Conservation (phyloP, 208 protist species). For the Acanthamoeba sp. region DNA sequence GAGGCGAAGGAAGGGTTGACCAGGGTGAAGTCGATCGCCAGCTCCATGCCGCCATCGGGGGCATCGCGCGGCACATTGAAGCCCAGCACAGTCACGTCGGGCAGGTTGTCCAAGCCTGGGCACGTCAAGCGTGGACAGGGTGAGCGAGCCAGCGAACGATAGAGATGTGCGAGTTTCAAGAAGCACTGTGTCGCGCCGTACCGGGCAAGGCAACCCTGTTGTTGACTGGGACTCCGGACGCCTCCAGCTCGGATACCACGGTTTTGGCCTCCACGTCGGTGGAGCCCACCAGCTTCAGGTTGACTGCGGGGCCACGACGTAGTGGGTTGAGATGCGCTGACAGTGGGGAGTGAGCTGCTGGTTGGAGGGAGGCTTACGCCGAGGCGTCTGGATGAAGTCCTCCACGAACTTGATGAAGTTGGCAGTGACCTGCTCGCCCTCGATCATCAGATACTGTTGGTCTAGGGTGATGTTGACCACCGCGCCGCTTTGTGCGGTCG, state of each 20-base stretch:
- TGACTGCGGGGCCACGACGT: background rate
- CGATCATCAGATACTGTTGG: background rate
- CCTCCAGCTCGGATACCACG: background rate
- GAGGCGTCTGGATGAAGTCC: background rate
- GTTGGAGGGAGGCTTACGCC: background rate
- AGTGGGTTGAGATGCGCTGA: background rate
- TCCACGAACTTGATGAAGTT: background rate
- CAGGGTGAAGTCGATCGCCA: slow-evolving; percentile 11
- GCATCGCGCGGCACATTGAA: background rate
- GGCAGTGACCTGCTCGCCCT: background rate
- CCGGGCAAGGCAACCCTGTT: background rate
- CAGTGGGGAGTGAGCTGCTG: background rate
- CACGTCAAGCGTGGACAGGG: background rate
- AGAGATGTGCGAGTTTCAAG: too few relatives aligned
- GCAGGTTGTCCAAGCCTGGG: slow-evolving; percentile 43
- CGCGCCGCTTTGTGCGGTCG: background rate
- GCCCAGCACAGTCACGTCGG: background rate
- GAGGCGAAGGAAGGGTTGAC: slow-evolving; percentile 50
- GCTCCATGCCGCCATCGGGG: background rate
- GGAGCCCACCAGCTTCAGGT: background rate
- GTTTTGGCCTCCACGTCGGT: slow-evolving; percentile 28
- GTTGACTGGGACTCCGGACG: background rate
- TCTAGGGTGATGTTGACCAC: slow-evolving; percentile 16
- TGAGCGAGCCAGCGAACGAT: too few relatives aligned
- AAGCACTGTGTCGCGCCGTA: too few relatives aligned